These are phyloP conservation scores for Haberlea rhodopensis DNA, from an alignment of 257 asterid genomes.

Conservation along the genomic window DNA sequence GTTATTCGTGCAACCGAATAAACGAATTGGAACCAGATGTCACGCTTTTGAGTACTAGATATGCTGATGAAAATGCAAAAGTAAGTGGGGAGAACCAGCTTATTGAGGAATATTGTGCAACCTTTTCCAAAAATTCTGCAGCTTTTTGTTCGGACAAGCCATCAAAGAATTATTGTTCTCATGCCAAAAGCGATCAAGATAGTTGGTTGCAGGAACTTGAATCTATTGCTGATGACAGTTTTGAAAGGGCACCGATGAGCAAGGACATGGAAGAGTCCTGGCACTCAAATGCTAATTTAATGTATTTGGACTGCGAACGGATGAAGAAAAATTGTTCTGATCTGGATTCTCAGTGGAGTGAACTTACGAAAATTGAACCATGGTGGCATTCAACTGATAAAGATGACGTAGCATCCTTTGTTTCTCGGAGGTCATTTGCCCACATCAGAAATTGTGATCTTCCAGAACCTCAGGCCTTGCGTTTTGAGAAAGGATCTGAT, in stretches of 20 bases:
- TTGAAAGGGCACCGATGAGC: constrained; percentile 12
- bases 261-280: constrained; percentile 19
- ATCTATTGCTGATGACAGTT: constrained; percentile 24
- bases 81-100: constrained; percentile 34
- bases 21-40: constrained; percentile 35
- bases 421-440: constrained; percentile 37
- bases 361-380: constrained; percentile 48
- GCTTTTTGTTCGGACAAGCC: constrained; percentile 31
- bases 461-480: constrained; percentile 29
- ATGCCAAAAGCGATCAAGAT: constrained; percentile 31
- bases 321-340: constrained; percentile 39
- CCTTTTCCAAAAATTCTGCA: constrained; percentile 32
- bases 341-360: constrained; percentile 46
- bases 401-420: constrained; percentile 34
- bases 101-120: constrained; percentile 42
- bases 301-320: constrained; percentile 30
- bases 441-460: constrained; percentile 25
- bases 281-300: constrained; percentile 24
- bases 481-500: constrained; percentile 29
- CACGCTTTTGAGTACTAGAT: constrained; percentile 24
- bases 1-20: constrained; percentile 25
- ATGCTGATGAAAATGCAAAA: constrained; percentile 29
- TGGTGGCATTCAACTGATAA: constrained; percentile 65
- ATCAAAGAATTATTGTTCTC: constrained; percentile 26
- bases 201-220: constrained; percentile 33